Evolutionary conservation across 495 filamentous ascomycete genomes (phyloP).

Genomic region (Delitschia confertaspora): DNA sequence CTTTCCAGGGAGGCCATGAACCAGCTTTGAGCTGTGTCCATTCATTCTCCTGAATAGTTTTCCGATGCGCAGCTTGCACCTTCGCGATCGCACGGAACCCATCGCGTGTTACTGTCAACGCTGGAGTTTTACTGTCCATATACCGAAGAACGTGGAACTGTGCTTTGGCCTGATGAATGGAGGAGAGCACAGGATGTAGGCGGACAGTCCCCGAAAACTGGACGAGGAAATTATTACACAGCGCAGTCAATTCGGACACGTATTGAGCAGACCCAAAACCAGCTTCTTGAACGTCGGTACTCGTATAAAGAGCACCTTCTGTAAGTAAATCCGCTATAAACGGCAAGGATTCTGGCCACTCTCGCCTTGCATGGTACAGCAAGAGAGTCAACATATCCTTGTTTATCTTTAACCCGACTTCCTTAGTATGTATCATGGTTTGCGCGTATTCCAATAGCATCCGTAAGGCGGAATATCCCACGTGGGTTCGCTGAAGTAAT

Average conservation of each 20-base stretch:
- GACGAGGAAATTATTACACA: conserved; percentile 47
- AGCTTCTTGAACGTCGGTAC: background rate
- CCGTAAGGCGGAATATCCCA: conserved; percentile 5
- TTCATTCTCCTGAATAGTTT: conserved; percentile 50
- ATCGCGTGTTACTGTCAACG: conserved; percentile 47
- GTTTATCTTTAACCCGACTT: conserved; percentile 1
- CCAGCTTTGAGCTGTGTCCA: conserved; percentile 51
- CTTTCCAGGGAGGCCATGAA: conserved; percentile 67
- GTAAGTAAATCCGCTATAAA: conserved; percentile 36
- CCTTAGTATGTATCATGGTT: conserved; percentile 1
- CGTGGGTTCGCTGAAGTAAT: conserved; percentile 18
- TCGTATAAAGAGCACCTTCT: conserved; percentile 8
- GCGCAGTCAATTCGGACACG: conserved; percentile 23
- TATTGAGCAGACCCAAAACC: background rate
- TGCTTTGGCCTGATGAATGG: conserved; percentile 46
- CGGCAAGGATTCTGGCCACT: conserved; percentile 50
- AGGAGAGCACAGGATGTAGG: conserved; percentile 42
- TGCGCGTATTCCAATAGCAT: conserved; percentile 16
- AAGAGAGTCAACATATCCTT: conserved; percentile 30
- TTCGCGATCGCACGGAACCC: conserved; percentile 54
- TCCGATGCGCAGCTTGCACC: conserved; percentile 56
- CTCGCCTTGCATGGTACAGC: conserved; percentile 48
- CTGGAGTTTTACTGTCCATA: conserved; percentile 51
- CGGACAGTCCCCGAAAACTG: conserved; percentile 47
- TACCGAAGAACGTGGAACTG: conserved; percentile 54